These are phyloP conservation scores for Tillandsia leiboldiana DNA, from an alignment of 176 grass and related monocot genomes.

Conservation along the genomic window DNA sequence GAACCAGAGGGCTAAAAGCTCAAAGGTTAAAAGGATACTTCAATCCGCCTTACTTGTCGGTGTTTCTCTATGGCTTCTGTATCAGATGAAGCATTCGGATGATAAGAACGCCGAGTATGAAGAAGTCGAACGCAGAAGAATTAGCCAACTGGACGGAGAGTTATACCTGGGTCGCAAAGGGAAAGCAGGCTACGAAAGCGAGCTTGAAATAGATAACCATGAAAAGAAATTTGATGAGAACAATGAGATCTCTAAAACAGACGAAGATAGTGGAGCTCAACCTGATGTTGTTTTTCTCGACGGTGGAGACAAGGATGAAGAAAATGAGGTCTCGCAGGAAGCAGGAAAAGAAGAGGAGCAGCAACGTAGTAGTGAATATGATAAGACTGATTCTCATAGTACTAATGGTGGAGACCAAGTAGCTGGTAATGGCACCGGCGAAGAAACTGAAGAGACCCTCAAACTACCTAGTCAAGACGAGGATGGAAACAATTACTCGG, in stretches of 20 bases:
- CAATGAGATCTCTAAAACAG: constrained; percentile 1
- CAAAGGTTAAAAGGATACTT: constrained; percentile 15
- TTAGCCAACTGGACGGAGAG: background rate
- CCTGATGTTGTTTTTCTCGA: no score
- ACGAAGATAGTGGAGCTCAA: constrained; percentile 1
- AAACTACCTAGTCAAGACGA: no score
- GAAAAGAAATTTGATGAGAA: background rate
- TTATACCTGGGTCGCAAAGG: constrained; percentile 11
- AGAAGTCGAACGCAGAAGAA: background rate
- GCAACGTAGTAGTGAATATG: no score
- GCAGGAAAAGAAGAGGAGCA: no score
- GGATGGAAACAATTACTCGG: no score
- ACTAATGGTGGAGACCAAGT: no score
- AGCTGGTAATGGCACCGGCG: no score
- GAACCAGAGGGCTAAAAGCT: constrained; percentile 2
- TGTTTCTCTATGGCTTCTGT: constrained; percentile 11
- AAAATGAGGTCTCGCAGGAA: no score
- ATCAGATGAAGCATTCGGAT: background rate
- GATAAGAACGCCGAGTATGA: constrained; percentile 4
- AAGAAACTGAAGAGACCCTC: no score
- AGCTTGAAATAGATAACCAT: background rate
- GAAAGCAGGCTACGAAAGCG: constrained; percentile 20
- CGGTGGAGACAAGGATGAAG: no score
- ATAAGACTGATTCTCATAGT: no score
- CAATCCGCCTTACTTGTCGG: constrained; percentile 7